phyloP scores from a whole-genome alignment of 805 yeast genomes.

The Candida insectalens region DNA sequence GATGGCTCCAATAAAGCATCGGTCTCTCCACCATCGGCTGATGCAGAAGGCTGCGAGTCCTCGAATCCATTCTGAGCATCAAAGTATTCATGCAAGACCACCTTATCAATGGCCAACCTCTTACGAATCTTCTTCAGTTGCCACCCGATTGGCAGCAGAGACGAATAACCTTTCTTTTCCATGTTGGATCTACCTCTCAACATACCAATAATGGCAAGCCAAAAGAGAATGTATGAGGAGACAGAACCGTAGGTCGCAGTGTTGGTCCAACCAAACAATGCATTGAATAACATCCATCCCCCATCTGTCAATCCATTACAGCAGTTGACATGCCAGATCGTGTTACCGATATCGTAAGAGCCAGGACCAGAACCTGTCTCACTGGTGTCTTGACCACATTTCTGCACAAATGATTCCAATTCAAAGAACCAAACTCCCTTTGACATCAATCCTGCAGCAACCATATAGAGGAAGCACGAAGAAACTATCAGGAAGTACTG shows the following conservation, averaged over 20 bases:
- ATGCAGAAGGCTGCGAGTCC: no score
- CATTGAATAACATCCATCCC: constrained; percentile 84
- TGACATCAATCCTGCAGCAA: constrained; percentile 80
- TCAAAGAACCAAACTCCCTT: constrained; percentile 90
- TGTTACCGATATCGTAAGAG: constrained; percentile 66
- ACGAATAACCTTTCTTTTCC: constrained; percentile 49
- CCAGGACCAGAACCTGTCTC: constrained; percentile 94
- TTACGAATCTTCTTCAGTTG: constrained; percentile 48
- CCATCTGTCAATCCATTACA: constrained; percentile 92
- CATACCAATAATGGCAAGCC: constrained; percentile 44
- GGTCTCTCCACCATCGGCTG: no score
- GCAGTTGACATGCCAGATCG: constrained; percentile 93
- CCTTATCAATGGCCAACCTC: constrained; percentile 19
- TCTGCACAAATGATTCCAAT: constrained; percentile 61
- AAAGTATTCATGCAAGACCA: constrained; percentile 16
- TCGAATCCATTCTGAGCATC: no score
- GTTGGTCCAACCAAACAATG: constrained; percentile 89
- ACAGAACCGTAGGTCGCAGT: constrained; percentile 89
- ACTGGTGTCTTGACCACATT: constrained; percentile 78
- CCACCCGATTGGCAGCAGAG: constrained; percentile 49
- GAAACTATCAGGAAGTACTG: constrained; percentile 66
- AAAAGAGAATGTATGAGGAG: constrained; percentile 57
- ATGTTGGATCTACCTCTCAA: constrained; percentile 36
- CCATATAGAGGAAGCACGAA: constrained; percentile 72
- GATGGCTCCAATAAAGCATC: no score